These are phyloP conservation scores for Lactifluus volemus DNA, from an alignment of 768 basidiomycete species.

Conservation along the genomic window DNA sequence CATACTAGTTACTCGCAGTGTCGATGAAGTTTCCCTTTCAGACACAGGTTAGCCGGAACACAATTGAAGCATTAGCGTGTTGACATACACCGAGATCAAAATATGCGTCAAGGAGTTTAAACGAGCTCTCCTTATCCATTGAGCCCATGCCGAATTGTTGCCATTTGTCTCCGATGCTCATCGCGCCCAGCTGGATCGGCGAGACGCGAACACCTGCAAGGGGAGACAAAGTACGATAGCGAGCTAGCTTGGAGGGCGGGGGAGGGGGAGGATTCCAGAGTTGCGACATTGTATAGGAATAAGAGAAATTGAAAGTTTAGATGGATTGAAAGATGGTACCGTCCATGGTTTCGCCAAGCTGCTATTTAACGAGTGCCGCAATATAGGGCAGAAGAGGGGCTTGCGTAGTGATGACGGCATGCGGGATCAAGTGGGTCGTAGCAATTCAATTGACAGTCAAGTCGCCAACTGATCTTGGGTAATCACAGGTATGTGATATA, in stretches of 20 bases:
- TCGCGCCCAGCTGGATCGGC: slow-evolving; percentile 31
- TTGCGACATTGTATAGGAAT: not conserved
- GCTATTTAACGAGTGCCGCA: not conserved
- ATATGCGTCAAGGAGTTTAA: slow-evolving; percentile 33
- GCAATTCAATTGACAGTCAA: no score
- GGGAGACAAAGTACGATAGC: slow-evolving; percentile 28
- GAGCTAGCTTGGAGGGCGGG: slow-evolving; percentile 24
- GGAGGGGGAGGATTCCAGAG: not conserved
- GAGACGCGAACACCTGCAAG: slow-evolving; percentile 32
- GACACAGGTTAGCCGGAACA: not conserved
- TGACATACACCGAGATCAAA: slow-evolving; percentile 25
- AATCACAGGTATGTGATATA: no score
- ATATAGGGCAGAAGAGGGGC: no score
- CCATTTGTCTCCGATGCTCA: slow-evolving; percentile 35
- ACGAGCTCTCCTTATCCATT: slow-evolving; percentile 30
- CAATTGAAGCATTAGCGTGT: no score
- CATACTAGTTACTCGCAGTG: slow-evolving; percentile 31
- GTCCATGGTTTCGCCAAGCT: not conserved
- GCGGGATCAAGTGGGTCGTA: no score
- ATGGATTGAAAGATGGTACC: not conserved
- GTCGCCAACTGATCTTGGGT: no score
- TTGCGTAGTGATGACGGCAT: no score
- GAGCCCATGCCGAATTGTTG: slow-evolving; percentile 23
- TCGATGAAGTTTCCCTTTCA: slow-evolving; percentile 26
- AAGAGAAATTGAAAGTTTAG: not conserved